Evolutionary conservation across 1,139 yeast species (phyloP).

Genomic region (Hyphopichia burtonii): DNA sequence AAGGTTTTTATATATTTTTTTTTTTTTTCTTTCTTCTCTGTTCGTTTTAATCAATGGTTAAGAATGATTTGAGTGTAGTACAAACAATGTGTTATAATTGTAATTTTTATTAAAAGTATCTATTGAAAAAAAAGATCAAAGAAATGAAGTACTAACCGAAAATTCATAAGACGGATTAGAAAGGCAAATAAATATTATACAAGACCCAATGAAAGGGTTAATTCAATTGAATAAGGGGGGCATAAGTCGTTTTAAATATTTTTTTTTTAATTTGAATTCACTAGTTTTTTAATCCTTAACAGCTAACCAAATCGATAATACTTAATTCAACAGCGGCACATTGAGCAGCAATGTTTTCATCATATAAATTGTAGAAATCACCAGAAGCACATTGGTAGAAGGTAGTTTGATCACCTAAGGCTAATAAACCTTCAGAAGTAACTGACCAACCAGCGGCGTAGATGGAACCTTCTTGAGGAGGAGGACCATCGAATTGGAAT

Average conservation of each 20-base stretch:
- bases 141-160: not conserved
- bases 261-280: not conserved
- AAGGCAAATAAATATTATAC: not conserved
- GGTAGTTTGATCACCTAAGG: slow-evolving; percentile 60
- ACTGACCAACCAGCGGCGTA: slow-evolving; percentile 85
- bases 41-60: too few species aligned
- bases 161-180: not conserved
- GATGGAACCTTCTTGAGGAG: slow-evolving; percentile 87
- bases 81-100: too few species aligned
- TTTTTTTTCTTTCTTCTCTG: too few species aligned
- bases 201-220: too few species aligned
- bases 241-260: not conserved
- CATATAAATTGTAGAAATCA: slow-evolving; percentile 79
- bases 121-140: not conserved
- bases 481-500: slow-evolving; percentile 89
- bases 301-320: slow-evolving; percentile 60
- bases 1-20: not conserved
- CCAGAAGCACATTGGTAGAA: slow-evolving; percentile 85
- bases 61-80: too few species aligned
- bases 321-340: slow-evolving; percentile 64
- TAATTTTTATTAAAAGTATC: not conserved
- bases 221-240: not conserved
- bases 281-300: slow-evolving; percentile 32
- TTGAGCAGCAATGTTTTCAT: slow-evolving; percentile 62
- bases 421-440: slow-evolving; percentile 63